Conservation (phyloP, 2,329 filamentous ascomycete species). For the Cytospora paraplurivora region DNA sequence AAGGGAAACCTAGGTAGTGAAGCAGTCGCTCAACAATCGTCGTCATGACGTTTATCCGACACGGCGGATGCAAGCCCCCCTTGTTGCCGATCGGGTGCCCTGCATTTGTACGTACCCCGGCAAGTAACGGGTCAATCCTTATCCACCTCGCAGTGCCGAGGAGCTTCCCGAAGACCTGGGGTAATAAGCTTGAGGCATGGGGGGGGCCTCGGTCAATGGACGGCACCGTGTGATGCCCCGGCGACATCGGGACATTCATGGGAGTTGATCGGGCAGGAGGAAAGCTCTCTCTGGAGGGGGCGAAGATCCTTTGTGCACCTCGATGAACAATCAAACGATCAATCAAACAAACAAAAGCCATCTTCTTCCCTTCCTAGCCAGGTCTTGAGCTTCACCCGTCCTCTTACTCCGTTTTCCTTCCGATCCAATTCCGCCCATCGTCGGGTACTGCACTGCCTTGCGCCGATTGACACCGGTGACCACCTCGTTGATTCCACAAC, state of each 20-base stretch:
- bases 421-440: not conserved
- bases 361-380: not conserved
- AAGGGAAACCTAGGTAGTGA: not conserved
- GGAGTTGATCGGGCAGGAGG: conserved; percentile 1
- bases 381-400: not conserved
- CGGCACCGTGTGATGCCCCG: conserved; percentile 9
- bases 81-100: conserved; percentile 1
- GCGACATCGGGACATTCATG: conserved; percentile 19
- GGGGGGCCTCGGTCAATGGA: conserved; percentile 1
- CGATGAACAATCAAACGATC: not conserved
- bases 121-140: conserved; percentile 25
- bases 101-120: conserved; percentile 9
- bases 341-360: not conserved
- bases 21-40: not conserved
- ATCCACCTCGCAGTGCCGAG: conserved; percentile 22
- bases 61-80: not conserved
- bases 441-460: not conserved
- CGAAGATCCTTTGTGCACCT: not conserved
- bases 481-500: not conserved
- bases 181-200: too few relatives aligned
- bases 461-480: not conserved
- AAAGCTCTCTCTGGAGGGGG: not conserved
- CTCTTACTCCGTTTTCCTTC: not conserved
- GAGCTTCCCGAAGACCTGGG: conserved; percentile 12
- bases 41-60: conserved; percentile 16